phyloP scores from a whole-genome alignment of 2,329 filamentous ascomycete genomes.

The Blumeriella jaapii region DNA sequence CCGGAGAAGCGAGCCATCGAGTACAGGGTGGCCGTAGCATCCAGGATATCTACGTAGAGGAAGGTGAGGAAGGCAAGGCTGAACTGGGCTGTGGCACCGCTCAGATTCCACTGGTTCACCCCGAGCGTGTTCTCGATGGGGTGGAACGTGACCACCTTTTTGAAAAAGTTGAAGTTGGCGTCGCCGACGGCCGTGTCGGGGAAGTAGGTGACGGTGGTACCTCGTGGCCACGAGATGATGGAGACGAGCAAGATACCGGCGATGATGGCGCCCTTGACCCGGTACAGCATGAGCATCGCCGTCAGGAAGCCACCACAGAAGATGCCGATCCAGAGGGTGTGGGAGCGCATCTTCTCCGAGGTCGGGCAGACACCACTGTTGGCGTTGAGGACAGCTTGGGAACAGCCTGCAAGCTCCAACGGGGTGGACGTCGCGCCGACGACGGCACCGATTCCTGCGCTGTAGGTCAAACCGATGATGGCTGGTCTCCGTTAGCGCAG shows the following conservation, averaged over 20 bases:
- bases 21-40: slow-evolving; percentile 77
- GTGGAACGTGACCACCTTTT: slow-evolving; percentile 76
- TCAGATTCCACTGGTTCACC: slow-evolving; percentile 67
- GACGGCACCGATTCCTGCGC: slow-evolving; percentile 70
- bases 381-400: slow-evolving; percentile 11
- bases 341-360: slow-evolving; percentile 66
- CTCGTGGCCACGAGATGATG: slow-evolving; percentile 78
- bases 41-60: slow-evolving; percentile 81
- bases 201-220: slow-evolving; percentile 69
- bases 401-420: slow-evolving; percentile 55
- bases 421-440: slow-evolving; percentile 59
- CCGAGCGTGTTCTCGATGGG: slow-evolving; percentile 57
- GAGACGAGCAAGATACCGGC: slow-evolving; percentile 72
- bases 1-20: slow-evolving; percentile 80
- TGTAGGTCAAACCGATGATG: slow-evolving; percentile 66
- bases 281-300: slow-evolving; percentile 70
- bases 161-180: slow-evolving; percentile 73
- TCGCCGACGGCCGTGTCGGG: slow-evolving; percentile 60
- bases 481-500: slow-evolving; percentile 23
- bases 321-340: slow-evolving; percentile 79
- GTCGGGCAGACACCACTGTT: slow-evolving; percentile 46
- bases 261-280: slow-evolving; percentile 79
- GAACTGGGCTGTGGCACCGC: slow-evolving; percentile 55
- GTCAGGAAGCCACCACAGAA: slow-evolving; percentile 78
- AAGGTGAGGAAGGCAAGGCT: slow-evolving; percentile 80